phyloP scores from a whole-genome alignment of 148 eudicot genomes.

The Camellia granthamiana region DNA sequence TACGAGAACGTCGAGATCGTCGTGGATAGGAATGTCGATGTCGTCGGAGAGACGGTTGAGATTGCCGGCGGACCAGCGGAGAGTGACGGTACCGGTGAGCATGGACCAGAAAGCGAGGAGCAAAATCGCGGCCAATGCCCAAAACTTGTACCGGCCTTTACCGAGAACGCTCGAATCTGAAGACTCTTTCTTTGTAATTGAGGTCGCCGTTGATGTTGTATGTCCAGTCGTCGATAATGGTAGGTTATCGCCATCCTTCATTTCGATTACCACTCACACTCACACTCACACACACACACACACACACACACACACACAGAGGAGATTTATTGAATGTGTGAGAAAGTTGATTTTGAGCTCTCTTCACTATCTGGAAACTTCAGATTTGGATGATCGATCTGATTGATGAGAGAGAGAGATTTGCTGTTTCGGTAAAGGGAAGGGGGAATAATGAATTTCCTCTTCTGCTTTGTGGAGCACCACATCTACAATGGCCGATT shows the following conservation, averaged over 20 bases:
- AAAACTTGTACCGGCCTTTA: conserved; percentile 40
- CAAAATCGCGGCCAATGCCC: conserved; percentile 74
- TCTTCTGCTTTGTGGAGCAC: too few relatives aligned
- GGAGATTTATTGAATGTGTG: neutral
- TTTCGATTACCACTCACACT: conserved; percentile 5
- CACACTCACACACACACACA: too few relatives aligned
- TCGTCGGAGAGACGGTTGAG: conserved; percentile 53
- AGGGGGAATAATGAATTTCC: too few relatives aligned
- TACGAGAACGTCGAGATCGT: conserved; percentile 87
- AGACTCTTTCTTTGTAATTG: neutral
- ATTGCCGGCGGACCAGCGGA: conserved; percentile 74
- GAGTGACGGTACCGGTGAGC: conserved; percentile 90
- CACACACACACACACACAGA: too few relatives aligned
- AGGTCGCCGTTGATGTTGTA: conserved; percentile 35
- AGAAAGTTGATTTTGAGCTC: neutral
- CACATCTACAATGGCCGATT: too few relatives aligned
- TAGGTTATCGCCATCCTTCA: conserved; percentile 57
- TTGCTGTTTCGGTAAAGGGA: too few relatives aligned
- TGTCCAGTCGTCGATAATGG: conserved; percentile 46
- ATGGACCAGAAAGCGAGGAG: conserved; percentile 91
- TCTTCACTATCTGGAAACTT: neutral
- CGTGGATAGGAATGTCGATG: conserved; percentile 37
- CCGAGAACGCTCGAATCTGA: conserved; percentile 34
- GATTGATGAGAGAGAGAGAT: too few relatives aligned
- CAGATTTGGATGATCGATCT: neutral